These are phyloP conservation scores for Filosporella fistucella DNA, from an alignment of 495 filamentous ascomycete species.

Conservation along the genomic window DNA sequence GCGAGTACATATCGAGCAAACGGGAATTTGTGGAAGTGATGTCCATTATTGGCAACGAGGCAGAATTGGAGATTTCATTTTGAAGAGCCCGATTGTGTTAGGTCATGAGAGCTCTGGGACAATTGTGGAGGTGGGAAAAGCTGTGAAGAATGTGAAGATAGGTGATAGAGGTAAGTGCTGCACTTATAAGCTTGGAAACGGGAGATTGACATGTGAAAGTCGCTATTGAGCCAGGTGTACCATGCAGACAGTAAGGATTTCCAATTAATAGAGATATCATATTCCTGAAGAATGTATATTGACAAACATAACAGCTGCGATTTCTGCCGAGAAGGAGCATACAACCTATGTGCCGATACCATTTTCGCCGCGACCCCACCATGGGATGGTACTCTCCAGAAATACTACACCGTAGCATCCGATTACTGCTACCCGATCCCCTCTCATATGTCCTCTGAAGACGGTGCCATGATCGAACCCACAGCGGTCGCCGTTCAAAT, in stretches of 20 bases:
- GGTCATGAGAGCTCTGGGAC: constrained; percentile 51
- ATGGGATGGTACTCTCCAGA: constrained; percentile 45
- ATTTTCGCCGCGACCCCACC: constrained; percentile 48
- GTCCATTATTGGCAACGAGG: constrained; percentile 19
- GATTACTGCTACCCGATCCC: constrained; percentile 52
- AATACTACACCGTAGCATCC: constrained; percentile 45
- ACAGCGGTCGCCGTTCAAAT: constrained; percentile 51
- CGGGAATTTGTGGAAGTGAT: constrained; percentile 48
- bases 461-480: constrained; percentile 49
- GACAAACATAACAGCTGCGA: no score
- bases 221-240: constrained; percentile 50
- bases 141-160: constrained; percentile 35
- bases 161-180: constrained; percentile 47
- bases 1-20: constrained; percentile 42
- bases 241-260: no score
- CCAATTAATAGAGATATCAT: no score
- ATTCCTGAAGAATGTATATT: no score
- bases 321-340: constrained; percentile 43
- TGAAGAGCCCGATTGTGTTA: constrained; percentile 41
- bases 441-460: constrained; percentile 36
- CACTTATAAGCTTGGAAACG: no score
- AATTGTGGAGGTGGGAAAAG: constrained; percentile 40
- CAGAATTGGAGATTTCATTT: background rate
- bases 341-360: constrained; percentile 48
- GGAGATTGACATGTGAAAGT: no score